A percentile compares a stretch with the other conserved stretches of the same genome.
phyloP scores from a whole-genome alignment of 2,329 filamentous ascomycete genomes.

The Aureobasidium uvarum region DNA sequence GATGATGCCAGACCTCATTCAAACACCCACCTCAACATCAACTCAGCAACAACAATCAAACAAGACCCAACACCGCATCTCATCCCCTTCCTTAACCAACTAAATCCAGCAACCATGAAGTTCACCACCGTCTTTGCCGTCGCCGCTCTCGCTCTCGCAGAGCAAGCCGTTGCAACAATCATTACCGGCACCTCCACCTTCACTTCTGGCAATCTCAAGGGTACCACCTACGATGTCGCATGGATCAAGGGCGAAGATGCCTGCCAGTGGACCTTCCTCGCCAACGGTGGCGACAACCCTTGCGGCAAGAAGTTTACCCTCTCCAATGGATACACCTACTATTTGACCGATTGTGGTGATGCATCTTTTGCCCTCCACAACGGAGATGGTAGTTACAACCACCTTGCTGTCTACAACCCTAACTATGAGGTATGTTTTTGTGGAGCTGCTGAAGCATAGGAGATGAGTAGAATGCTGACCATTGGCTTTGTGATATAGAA shows the following conservation, averaged over 20 bases:
- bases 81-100: background rate
- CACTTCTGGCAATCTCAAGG: constrained; percentile 9
- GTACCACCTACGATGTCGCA: constrained; percentile 4
- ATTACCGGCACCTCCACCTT: constrained; percentile 3
- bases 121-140: background rate
- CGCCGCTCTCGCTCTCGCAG: background rate
- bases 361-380: background rate
- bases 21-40: background rate
- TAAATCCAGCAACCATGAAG: background rate
- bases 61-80: background rate
- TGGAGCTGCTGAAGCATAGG: background rate
- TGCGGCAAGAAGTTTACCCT: background rate
- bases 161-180: constrained; percentile 2
- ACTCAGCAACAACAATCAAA: background rate
- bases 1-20: background rate
- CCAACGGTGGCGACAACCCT: background rate
- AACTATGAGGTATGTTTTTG: constrained; percentile 2
- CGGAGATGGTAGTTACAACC: constrained; percentile 5
- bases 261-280: constrained; percentile 9
- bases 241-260: constrained; percentile 7
- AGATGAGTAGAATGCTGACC: background rate
- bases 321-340: constrained; percentile 8
- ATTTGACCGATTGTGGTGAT: background rate
- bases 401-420: constrained; percentile 1
- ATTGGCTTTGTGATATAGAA: background rate